Conservation (phyloP, 768 basidiomycete genomes). For the Agrocybe chaxingu region DNA sequence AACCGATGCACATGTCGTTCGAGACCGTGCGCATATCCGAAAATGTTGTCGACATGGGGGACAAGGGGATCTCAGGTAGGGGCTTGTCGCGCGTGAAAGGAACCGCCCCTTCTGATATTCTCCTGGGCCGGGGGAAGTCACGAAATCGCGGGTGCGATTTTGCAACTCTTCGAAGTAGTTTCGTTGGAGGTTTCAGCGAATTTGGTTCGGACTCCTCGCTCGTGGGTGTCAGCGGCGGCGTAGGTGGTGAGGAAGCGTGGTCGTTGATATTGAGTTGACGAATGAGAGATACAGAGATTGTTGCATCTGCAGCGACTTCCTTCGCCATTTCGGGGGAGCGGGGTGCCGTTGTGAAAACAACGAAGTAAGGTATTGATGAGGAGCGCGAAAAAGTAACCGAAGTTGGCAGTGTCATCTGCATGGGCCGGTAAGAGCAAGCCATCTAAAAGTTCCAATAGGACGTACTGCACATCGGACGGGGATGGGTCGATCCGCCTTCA, state of each 20-base stretch:
- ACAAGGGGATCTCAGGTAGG: conserved; percentile 35
- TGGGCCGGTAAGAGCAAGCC: neutral
- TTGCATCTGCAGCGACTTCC: conserved; percentile 70
- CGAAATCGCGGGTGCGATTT: conserved; percentile 24
- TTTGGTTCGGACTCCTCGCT: conserved; percentile 41
- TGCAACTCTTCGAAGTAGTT: conserved; percentile 33
- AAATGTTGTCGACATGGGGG: conserved; percentile 24
- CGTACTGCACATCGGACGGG: conserved; percentile 68
- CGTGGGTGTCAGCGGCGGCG: conserved; percentile 48
- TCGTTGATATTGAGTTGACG: conserved; percentile 58
- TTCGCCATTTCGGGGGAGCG: conserved; percentile 50
- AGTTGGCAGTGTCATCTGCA: conserved; percentile 62
- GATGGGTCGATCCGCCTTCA: conserved; percentile 58
- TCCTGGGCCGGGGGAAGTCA: conserved; percentile 13
- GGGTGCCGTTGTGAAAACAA: conserved; percentile 67
- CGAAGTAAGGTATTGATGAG: conserved; percentile 66
- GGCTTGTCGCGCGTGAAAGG: conserved; percentile 33
- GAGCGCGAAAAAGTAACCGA: conserved; percentile 59
- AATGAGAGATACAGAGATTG: conserved; percentile 62
- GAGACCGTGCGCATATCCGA: conserved; percentile 45
- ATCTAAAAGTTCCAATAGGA: conserved; percentile 11
- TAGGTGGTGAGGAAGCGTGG: conserved; percentile 34
- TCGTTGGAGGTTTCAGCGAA: conserved; percentile 17
- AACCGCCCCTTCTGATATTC: conserved; percentile 20
- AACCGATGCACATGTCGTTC: conserved; percentile 59